These are phyloP conservation scores for Rhodotorula sp. DNA, from an alignment of 1,284 basidiomycete species.

Conservation along the genomic window DNA sequence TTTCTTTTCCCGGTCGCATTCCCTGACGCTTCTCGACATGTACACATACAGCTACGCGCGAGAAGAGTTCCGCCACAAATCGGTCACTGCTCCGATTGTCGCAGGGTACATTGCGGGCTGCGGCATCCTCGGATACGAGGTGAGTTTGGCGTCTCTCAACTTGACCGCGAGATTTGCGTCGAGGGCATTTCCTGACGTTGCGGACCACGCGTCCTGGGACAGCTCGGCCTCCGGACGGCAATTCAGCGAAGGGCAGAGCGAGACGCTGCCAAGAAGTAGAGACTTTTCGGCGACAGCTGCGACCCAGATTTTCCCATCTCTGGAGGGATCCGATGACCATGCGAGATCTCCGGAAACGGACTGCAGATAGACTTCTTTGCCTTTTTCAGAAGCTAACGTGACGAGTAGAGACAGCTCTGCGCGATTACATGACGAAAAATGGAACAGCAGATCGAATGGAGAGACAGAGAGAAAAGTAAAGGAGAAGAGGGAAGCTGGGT, in stretches of 20 bases:
- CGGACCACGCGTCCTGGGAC: neutral
- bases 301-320: no score
- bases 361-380: neutral
- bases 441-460: neutral
- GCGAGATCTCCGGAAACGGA: no score
- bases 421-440: neutral
- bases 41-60: conserved; percentile 27
- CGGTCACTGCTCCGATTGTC: conserved; percentile 32
- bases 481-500: neutral
- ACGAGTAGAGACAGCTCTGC: neutral
- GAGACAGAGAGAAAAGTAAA: no score
- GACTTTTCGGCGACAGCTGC: no score
- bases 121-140: conserved; percentile 29
- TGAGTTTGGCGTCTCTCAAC: neutral
- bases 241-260: conserved; percentile 12
- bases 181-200: neutral
- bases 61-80: conserved; percentile 41
- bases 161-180: neutral
- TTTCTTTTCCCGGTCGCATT: no score
- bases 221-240: conserved; percentile 6
- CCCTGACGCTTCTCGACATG: neutral
- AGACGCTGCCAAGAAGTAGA: neutral
- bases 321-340: no score
- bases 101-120: conserved; percentile 32
- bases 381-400: neutral